These are phyloP conservation scores for Pythium oligandrum DNA, from an alignment of 352 stramenopile species.

Conservation along the genomic window DNA sequence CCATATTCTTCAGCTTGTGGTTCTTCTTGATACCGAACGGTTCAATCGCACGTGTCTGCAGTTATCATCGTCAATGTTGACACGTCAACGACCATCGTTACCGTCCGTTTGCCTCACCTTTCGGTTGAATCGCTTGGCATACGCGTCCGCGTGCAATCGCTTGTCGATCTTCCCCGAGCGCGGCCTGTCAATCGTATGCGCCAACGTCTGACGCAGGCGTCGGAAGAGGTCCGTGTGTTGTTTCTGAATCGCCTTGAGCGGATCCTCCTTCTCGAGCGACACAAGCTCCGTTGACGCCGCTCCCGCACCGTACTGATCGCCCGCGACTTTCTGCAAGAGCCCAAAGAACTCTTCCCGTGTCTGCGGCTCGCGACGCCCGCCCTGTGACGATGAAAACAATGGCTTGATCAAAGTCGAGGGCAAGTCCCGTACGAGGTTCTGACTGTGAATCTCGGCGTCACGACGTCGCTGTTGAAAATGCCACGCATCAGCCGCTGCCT, in stretches of 20 bases:
- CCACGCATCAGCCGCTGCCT: conserved; percentile 35
- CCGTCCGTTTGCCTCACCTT: conserved; percentile 8
- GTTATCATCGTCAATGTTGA: background rate
- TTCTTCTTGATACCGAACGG: conserved; percentile 19
- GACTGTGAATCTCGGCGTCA: conserved; percentile 49
- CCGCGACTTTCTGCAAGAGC: conserved; percentile 34
- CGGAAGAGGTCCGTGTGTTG: conserved; percentile 30
- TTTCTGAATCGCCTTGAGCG: conserved; percentile 24
- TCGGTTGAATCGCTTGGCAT: conserved; percentile 15
- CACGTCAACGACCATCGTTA: background rate
- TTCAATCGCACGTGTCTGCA: conserved; percentile 13
- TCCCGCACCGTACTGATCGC: conserved; percentile 37
- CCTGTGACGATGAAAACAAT: conserved; percentile 1
- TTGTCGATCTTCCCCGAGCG: conserved; percentile 20
- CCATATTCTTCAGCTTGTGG: conserved; percentile 14
- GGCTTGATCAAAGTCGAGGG: conserved; percentile 35
- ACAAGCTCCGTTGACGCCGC: background rate
- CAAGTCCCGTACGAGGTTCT: conserved; percentile 31
- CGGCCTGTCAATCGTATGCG: conserved; percentile 7
- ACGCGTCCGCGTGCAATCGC: conserved; percentile 11
- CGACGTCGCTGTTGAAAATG: conserved; percentile 41
- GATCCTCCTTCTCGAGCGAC: conserved; percentile 25
- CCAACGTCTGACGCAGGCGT: conserved; percentile 29
- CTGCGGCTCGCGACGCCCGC: conserved; percentile 11
- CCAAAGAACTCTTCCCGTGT: conserved; percentile 34